Conservation (phyloP, 2,329 filamentous ascomycete genomes). For the Epichloe baconii region DNA sequence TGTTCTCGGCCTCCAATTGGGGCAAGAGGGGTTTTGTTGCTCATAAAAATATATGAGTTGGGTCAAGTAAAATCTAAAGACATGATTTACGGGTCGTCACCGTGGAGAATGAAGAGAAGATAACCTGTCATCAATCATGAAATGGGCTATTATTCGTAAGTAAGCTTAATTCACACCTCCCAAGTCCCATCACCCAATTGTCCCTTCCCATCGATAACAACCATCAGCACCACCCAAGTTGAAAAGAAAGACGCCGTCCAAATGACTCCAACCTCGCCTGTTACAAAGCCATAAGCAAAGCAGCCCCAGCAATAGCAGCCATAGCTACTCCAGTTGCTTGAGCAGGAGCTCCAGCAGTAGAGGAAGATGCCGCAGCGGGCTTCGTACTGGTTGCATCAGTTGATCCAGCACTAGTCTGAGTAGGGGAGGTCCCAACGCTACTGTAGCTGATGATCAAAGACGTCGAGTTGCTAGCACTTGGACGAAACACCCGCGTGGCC, state of each 20-base stretch:
- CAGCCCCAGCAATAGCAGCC: slow-evolving; percentile 16
- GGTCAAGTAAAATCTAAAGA: too few relatives aligned
- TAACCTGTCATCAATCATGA: neutral
- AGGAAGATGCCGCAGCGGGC: neutral
- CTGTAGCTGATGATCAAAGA: slow-evolving; percentile 5
- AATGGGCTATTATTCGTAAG: neutral
- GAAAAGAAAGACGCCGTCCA: neutral
- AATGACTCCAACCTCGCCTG: neutral
- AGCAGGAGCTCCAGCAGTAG: slow-evolving; percentile 14
- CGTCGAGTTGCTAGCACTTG: slow-evolving; percentile 3
- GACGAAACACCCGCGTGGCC: slow-evolving; percentile 17
- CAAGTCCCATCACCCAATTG: neutral
- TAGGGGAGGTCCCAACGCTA: neutral
- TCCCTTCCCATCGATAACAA: neutral
- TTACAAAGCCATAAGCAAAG: slow-evolving; percentile 17
- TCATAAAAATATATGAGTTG: too few relatives aligned
- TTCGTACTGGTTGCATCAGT: neutral
- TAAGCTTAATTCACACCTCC: neutral
- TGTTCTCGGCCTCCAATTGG: too few relatives aligned
- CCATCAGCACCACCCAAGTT: neutral
- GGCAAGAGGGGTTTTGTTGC: too few relatives aligned
- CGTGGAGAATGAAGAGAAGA: too few relatives aligned
- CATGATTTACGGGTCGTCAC: too few relatives aligned
- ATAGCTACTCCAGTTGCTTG: slow-evolving; percentile 12
- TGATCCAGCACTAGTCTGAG: neutral